Base-by-base conservation (phyloP, 352 stramenopile species). In the Elongisporangium senticosum region DNA sequence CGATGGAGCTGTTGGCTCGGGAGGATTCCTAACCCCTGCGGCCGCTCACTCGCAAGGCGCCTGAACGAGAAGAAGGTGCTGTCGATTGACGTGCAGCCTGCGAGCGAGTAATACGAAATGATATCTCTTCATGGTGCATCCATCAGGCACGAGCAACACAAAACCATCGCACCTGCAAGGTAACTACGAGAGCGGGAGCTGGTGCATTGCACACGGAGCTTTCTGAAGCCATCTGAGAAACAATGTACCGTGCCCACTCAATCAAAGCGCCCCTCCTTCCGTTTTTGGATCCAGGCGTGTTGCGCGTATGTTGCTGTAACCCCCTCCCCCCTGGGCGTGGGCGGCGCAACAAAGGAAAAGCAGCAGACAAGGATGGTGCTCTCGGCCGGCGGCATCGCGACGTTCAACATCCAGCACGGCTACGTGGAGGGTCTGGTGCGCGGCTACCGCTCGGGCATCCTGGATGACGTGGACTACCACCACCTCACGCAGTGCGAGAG, bases 321-420 rank as follows among this genome's bases (percentile, higher is more conserved):
- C 33, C 33, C 33, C 33, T 17, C 26, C 26, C 26, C 33, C 33
- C 33, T 17, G 23, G 23, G 23, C 23, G 5, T 2, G 7, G 10
- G 14, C 28, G 19, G 11, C 33, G 4, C 10, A 49, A 57, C 49
- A 26, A 23, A 43, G 13, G 11, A 24, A 33, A n/a, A 49, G 59
- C 54, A 52, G 59, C 14, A 28, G 26, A 55, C 19, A 47, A 62
- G 59, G 19, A 87, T 87, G 77, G 76, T 87, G 52, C 59, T 76
- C 37, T 52, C 75, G n/a, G 80, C 93, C 49, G 96, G 96, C 28
- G 86, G 92, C 61, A 92, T 99, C 68, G 73, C 83, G 59, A 96
- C 85, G 39, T 99, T 98, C 77, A 99, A 99, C 78, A 97, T 99
- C 63, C 86, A 98, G 63, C 93, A 99, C 83, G 97, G 96, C 55